Percentiles rank a stretch among this genome's conserved stretches.
Conservation (phyloP, 805 yeast genomes). For the Schwanniomyces yamadae region DNA sequence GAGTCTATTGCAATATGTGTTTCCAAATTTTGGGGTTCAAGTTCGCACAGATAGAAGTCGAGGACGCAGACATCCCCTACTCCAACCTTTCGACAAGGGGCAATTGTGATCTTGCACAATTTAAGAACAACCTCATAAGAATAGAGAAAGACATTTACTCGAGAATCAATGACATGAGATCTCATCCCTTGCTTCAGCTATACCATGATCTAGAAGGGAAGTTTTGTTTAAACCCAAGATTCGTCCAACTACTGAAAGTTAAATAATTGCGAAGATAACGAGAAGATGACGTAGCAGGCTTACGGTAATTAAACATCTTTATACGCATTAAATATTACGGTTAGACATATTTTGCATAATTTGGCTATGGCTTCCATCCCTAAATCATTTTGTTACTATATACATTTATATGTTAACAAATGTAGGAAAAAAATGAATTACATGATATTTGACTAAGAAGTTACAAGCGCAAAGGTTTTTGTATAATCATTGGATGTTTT, state of each 20-base stretch:
- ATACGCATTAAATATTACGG: no score
- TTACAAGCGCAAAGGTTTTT: no score
- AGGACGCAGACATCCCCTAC: conserved; percentile 4
- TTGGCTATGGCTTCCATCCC: no score
- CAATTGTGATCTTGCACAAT: conserved; percentile 9
- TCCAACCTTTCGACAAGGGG: conserved; percentile 6
- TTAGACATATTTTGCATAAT: no score
- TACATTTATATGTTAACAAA: no score
- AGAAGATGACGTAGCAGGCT: no score
- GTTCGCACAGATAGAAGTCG: conserved; percentile 7
- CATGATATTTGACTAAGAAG: no score
- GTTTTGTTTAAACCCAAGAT: conserved; percentile 3
- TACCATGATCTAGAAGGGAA: conserved; percentile 7
- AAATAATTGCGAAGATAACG: no score
- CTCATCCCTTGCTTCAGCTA: neutral
- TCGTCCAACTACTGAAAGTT: neutral
- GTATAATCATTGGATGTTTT: no score
- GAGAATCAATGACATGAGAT: conserved; percentile 2
- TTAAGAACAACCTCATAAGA: conserved; percentile 9
- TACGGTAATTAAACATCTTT: no score
- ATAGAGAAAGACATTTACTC: conserved; percentile 9
- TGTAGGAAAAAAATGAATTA: no score
- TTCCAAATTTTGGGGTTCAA: conserved; percentile 14
- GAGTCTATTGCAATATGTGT: conserved; percentile 12
- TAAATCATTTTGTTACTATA: no score